Evolutionary conservation across 2,329 filamentous ascomycete genomes (phyloP), one percentile per base, ranked within the genome.

Genomic region (Aspergillus sp.): DNA sequence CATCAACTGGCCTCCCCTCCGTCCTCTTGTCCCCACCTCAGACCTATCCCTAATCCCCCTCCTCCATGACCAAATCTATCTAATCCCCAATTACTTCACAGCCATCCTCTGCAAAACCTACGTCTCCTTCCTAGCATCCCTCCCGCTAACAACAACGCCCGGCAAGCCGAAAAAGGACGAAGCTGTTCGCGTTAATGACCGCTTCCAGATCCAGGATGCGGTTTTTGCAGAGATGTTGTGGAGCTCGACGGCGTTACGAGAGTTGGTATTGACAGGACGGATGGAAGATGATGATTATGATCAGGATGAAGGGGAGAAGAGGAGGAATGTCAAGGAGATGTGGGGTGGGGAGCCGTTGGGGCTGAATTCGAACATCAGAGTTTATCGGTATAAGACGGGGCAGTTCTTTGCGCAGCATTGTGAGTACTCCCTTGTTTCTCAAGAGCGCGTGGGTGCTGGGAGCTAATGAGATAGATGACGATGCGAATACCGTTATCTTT

Each of bases 381-480:
- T 96, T 25, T 96, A 96, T 70, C 81, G 90, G 19, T 96, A 96
- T 67, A 80, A 78, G 1, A 81, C 85, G 55, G 88, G 88, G 0
- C 90, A 96, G 64, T 95, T 90, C 65, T 96, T 96, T 65, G 90
- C 90, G 62, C 85, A 88, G 59, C 91, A 96, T 66, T 96, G 88
- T 91, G 79, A 60, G 85, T 79, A 38, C 41, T 38, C 25, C 12
- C 50, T 19, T 9, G 3, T 7, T 38, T 38, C 15, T n/a, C 12
- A 19, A 38, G 19, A 15, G 6, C 6, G 19, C 5, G 15, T 38
- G 15, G 5, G 7, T 19, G 13, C 35, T 19, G 25, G 25, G 25
- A 4, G 9, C 25, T 38, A 38, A 17, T 5, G 15, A 38, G n/a
- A 15, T 60, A 93, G 88, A 95, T 61, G 91, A 97, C 67, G 90